Evolutionary conservation across 78 protist genomes (phyloP).

Genomic region (Monosiga brevicollis): DNA sequence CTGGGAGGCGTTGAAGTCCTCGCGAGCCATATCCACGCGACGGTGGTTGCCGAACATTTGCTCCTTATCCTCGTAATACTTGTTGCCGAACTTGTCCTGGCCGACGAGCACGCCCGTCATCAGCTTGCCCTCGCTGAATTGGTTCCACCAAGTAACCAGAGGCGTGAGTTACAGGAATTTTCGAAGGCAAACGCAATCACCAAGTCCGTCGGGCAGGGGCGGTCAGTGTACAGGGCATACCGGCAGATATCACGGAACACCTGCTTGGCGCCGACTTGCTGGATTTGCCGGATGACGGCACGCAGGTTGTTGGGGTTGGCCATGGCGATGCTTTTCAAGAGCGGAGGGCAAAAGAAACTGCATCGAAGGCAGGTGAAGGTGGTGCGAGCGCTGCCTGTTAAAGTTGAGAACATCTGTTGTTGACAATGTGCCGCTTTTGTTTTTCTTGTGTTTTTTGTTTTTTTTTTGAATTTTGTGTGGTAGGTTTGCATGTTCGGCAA

Average conservation of each 20-base stretch:
- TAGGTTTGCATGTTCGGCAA: too few relatives aligned
- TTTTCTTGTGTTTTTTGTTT: background rate
- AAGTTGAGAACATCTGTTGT: background rate
- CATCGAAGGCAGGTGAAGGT: background rate
- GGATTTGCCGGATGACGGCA: background rate
- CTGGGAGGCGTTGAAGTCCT: background rate
- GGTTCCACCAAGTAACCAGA: background rate
- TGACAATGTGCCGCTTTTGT: background rate
- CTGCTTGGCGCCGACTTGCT: background rate
- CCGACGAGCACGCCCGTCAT: background rate
- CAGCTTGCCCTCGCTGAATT: background rate
- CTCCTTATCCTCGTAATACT: background rate
- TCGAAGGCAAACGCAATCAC: background rate
- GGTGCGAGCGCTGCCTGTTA: background rate
- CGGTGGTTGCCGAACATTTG: background rate
- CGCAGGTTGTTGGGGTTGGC: background rate
- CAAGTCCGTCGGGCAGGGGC: too few relatives aligned
- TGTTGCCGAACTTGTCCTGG: background rate
- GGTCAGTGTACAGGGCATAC: too few relatives aligned
- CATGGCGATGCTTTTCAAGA: background rate
- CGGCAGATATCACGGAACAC: background rate
- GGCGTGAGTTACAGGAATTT: background rate
- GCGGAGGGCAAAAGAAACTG: background rate
- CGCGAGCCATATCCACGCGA: background rate
- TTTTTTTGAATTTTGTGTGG: too few relatives aligned